These are phyloP conservation scores for Tanacetum coccineum DNA, from an alignment of 129 eudicot species.

Conservation along the genomic window DNA sequence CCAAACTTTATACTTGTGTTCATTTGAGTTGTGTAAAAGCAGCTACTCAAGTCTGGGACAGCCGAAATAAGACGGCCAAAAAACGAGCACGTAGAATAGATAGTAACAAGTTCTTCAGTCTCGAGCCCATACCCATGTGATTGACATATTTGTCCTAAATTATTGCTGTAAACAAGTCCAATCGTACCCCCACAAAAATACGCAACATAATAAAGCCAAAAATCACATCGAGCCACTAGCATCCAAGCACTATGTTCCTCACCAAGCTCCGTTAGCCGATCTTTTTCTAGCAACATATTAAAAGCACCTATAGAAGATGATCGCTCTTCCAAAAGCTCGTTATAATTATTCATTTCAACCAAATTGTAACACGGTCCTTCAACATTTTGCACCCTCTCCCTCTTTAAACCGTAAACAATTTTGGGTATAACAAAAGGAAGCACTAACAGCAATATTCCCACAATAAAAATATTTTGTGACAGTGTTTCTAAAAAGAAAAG, in stretches of 20 bases:
- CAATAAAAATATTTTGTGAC: constrained; percentile 36
- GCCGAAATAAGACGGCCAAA: constrained; percentile 71
- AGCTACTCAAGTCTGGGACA: constrained; percentile 39
- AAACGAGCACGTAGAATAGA: constrained; percentile 64
- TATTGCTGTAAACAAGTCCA: constrained; percentile 52
- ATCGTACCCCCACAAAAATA: constrained; percentile 38
- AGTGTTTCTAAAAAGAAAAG: constrained; percentile 43
- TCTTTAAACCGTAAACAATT: constrained; percentile 18
- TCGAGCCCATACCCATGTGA: constrained; percentile 35
- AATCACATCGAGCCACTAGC: constrained; percentile 38
- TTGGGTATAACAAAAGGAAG: constrained; percentile 40
- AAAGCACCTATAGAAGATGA: not conserved
- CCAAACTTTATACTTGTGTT: constrained; percentile 12
- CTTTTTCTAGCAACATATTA: constrained; percentile 24
- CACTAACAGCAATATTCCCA: constrained; percentile 39
- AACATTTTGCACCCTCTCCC: constrained; percentile 12
- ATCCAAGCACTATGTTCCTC: constrained; percentile 43
- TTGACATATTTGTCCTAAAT: constrained; percentile 47
- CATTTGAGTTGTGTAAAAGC: constrained; percentile 5
- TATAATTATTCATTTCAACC: constrained; percentile 22
- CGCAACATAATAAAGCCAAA: constrained; percentile 42
- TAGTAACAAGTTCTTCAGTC: constrained; percentile 33
- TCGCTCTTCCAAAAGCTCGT: constrained; percentile 29
- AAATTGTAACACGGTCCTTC: constrained; percentile 31
- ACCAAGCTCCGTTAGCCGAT: constrained; percentile 30